phyloP scores from a whole-genome alignment of 208 protist species.

The Lotmaria passim region DNA sequence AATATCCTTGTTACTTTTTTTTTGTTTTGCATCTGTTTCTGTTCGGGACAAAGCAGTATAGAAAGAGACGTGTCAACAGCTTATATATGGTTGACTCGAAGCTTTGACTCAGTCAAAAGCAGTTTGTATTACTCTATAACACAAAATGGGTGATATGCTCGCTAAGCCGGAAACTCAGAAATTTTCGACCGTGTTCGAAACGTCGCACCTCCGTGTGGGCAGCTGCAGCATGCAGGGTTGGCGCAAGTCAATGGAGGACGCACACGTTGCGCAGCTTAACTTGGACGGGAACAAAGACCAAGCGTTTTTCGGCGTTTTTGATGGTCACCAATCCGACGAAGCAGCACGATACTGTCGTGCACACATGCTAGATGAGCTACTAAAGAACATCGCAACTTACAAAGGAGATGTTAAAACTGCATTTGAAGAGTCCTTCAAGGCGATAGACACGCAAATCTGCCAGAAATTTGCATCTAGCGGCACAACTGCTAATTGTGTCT shows the following conservation, averaged over 20 bases:
- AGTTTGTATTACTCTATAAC: conserved; percentile 7
- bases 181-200: conserved; percentile 89
- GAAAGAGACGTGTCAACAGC: conserved; percentile 6
- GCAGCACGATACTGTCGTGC: conserved; percentile 76
- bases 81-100: conserved; percentile 14
- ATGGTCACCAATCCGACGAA: conserved; percentile 88
- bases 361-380: conserved; percentile 79
- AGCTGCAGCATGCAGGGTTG: conserved; percentile 94
- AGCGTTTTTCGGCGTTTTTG: conserved; percentile 91
- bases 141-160: conserved; percentile 85
- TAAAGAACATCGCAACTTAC: conserved; percentile 39
- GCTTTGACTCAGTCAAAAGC: conserved; percentile 27
- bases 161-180: conserved; percentile 92
- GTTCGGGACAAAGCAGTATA: conserved; percentile 2
- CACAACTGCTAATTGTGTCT: conserved; percentile 84
- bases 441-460: conserved; percentile 75
- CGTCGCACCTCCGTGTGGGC: conserved; percentile 77
- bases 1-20: not conserved
- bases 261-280: conserved; percentile 86
- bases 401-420: conserved; percentile 40
- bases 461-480: conserved; percentile 72
- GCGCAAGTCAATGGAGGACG: conserved; percentile 92
- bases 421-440: conserved; percentile 72
- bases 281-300: conserved; percentile 68
- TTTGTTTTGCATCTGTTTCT: not conserved